A percentile compares a stretch with the other conserved stretches of the same genome.
phyloP scores from a whole-genome alignment of 192 early-diverging fungal species.

The Coemansia sp. region DNA sequence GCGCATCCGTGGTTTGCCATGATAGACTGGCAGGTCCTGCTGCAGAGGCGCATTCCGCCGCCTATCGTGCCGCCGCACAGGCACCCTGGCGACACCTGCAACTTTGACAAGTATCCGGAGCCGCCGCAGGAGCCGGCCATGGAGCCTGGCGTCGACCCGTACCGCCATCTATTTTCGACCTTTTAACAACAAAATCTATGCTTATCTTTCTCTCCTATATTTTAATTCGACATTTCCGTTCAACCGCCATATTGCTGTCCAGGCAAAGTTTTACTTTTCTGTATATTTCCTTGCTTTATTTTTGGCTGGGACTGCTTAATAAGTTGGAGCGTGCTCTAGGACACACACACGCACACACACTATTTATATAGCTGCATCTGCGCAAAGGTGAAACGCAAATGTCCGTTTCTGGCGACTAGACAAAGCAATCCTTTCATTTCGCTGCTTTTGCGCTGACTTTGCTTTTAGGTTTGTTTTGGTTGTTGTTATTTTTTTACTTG shows the following conservation, averaged over 20 bases:
- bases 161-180: slow-evolving; percentile 70
- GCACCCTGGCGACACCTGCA: slow-evolving; percentile 91
- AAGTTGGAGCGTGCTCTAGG: no score
- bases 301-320: no score
- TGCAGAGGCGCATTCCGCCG: slow-evolving; percentile 70
- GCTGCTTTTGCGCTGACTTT: neutral
- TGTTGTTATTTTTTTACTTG: no score
- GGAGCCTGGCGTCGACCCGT: slow-evolving; percentile 68
- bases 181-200: slow-evolving; percentile 56
- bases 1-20: slow-evolving; percentile 91
- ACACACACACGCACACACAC: no score
- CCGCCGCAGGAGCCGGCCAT: slow-evolving; percentile 60
- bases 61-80: slow-evolving; percentile 88
- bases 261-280: no score
- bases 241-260: no score
- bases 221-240: neutral
- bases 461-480: no score
- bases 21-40: slow-evolving; percentile 87
- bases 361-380: no score
- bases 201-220: neutral
- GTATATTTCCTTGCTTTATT: no score
- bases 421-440: no score
- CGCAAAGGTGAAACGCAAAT: neutral
- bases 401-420: no score
- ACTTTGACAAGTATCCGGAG: slow-evolving; percentile 98